Conservation (phyloP, 345 rosid genomes). For the Capsella bursapastoris region DNA sequence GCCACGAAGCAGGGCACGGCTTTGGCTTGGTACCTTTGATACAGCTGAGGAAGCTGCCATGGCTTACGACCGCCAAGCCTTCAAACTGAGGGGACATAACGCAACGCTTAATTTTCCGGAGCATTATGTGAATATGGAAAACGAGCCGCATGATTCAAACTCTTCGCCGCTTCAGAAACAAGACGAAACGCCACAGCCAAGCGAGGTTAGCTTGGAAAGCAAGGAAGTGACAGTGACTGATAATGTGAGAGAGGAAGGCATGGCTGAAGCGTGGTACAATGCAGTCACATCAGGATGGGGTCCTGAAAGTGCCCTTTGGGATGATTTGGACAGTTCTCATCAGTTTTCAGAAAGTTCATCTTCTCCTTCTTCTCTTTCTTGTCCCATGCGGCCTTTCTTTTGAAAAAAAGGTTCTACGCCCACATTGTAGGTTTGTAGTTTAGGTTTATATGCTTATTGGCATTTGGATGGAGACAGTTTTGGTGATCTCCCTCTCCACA, state of each 20-base stretch:
- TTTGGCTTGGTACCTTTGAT: conserved; percentile 90
- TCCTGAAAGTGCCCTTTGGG: conserved; percentile 98
- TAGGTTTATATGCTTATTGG: conserved; percentile 32
- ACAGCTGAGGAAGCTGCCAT: conserved; percentile 96
- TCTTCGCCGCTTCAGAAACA: conserved; percentile 3
- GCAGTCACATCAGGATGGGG: conserved; percentile 92
- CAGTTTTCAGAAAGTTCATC: conserved; percentile 39
- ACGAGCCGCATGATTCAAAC: conserved; percentile 25
- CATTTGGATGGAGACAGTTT: conserved; percentile 46
- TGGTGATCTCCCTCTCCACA: conserved; percentile 43
- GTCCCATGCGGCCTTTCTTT: conserved; percentile 68
- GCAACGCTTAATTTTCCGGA: conserved; percentile 98
- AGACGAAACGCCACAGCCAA: conserved; percentile 25
- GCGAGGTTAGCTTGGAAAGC: conserved; percentile 33
- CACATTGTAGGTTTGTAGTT: conserved; percentile 31
- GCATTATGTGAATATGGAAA: conserved; percentile 65
- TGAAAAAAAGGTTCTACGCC: conserved; percentile 42
- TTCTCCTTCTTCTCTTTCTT: conserved; percentile 43
- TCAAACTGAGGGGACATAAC: conserved; percentile 83
- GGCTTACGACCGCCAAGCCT: conserved; percentile 98
- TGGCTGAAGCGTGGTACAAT: conserved; percentile 92
- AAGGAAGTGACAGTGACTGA: conserved; percentile 35
- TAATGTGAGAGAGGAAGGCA: conserved; percentile 49
- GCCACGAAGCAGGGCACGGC: conserved; percentile 92
- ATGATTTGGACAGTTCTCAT: conserved; percentile 69